These are phyloP conservation scores for Mortierella sp. DNA, from an alignment of 371 early-diverging fungal genomes.

Conservation along the genomic window DNA sequence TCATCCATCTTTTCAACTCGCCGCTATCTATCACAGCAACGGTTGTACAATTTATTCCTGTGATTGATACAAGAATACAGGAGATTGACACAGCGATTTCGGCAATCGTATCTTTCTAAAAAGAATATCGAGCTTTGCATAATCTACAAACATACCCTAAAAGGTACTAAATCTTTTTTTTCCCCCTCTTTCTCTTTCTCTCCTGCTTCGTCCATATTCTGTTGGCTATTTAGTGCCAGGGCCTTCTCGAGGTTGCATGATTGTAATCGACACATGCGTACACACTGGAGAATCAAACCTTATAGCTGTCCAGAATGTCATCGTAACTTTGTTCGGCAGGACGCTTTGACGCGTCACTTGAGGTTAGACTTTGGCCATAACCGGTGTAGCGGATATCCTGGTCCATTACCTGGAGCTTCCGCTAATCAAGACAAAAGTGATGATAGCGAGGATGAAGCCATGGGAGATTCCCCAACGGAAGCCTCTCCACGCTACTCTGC, in stretches of 20 bases:
- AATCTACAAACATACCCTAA: neutral
- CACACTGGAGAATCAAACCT: conserved; percentile 73
- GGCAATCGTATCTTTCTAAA: too few species aligned
- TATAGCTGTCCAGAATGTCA: conserved; percentile 72
- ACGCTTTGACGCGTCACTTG: conserved; percentile 77
- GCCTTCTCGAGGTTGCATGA: conserved; percentile 82
- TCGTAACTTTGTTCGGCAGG: conserved; percentile 82
- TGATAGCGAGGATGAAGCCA: conserved; percentile 21
- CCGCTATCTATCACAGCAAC: too few species aligned
- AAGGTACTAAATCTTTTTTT: conserved; percentile 2
- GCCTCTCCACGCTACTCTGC: neutral
- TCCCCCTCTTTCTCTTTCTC: neutral
- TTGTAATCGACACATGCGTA: conserved; percentile 81
- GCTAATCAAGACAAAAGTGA: conserved; percentile 35
- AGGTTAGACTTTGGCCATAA: conserved; percentile 54
- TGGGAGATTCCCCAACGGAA: conserved; percentile 26
- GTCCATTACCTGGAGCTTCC: conserved; percentile 25
- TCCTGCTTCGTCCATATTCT: neutral
- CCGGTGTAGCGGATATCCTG: conserved; percentile 51
- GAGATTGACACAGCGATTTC: neutral
- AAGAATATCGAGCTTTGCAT: neutral
- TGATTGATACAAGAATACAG: too few species aligned
- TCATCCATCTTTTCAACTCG: too few species aligned
- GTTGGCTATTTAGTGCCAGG: conserved; percentile 22
- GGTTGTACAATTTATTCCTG: too few species aligned